Evolutionary conservation across 306 rosid species (phyloP).

Genomic region (Quercus berberidifolia): DNA sequence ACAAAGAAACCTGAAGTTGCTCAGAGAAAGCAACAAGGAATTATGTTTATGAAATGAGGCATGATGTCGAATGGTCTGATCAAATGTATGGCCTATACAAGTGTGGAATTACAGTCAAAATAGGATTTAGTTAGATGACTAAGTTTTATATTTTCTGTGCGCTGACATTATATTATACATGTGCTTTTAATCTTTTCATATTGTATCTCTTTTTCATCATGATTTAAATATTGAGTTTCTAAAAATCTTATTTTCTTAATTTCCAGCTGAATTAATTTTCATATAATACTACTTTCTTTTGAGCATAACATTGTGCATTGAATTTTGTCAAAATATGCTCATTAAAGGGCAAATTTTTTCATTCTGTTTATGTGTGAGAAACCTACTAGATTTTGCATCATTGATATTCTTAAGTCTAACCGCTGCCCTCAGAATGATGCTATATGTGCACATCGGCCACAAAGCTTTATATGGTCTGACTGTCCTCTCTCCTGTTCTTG

Average conservation of each 20-base stretch:
- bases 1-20: neutral
- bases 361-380: too few relatives aligned
- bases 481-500: neutral
- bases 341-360: too few relatives aligned
- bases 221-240: neutral
- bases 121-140: neutral
- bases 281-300: too few relatives aligned
- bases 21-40: neutral
- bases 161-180: neutral
- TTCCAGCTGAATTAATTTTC: too few relatives aligned
- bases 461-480: neutral
- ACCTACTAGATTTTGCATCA: too few relatives aligned
- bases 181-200: neutral
- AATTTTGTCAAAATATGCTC: too few relatives aligned
- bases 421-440: neutral
- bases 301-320: too few relatives aligned
- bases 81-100: neutral
- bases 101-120: neutral
- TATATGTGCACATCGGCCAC: neutral
- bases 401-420: too few relatives aligned
- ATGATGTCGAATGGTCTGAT: neutral
- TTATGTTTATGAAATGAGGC: neutral
- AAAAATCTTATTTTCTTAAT: too few relatives aligned
- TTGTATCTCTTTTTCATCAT: neutral
- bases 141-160: neutral